A percentile compares a stretch with the other conserved stretches of the same genome.
Conservation (phyloP, 108 stramenopile species). For the Cyclotella sp. region DNA sequence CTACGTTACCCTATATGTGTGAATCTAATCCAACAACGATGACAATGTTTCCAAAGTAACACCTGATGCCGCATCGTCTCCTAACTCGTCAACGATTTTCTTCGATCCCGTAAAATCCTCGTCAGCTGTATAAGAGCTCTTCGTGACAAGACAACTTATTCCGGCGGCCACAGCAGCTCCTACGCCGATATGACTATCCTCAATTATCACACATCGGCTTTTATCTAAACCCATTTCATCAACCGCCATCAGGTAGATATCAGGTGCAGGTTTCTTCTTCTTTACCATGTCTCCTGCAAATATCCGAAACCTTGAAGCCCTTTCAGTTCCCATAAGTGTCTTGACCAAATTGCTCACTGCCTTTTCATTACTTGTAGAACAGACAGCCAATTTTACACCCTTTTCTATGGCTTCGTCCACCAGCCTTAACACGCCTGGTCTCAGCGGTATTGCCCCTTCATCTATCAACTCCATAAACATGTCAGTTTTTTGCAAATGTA, state of each 20-base stretch:
- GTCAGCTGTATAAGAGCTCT: slow-evolving; percentile 79
- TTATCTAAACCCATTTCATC: slow-evolving; percentile 88
- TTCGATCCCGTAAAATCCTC: slow-evolving; percentile 92
- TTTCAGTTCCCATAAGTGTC: slow-evolving; percentile 87
- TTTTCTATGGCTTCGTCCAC: slow-evolving; percentile 86
- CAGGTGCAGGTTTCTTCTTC: slow-evolving; percentile 93
- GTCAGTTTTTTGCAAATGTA: slow-evolving; percentile 92
- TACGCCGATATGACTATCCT: slow-evolving; percentile 93
- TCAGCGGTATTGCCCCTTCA: slow-evolving; percentile 79
- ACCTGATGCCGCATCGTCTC: slow-evolving; percentile 63
- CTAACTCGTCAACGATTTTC: slow-evolving; percentile 84
- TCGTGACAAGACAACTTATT: slow-evolving; percentile 85
- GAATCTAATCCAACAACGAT: slow-evolving; percentile 36
- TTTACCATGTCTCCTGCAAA: slow-evolving; percentile 95
- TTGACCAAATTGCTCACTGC: slow-evolving; percentile 87
- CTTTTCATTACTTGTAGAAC: slow-evolving; percentile 92
- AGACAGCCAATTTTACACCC: slow-evolving; percentile 83
- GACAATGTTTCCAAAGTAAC: slow-evolving; percentile 73
- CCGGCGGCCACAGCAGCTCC: slow-evolving; percentile 89
- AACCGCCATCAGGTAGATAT: slow-evolving; percentile 93
- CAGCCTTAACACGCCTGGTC: slow-evolving; percentile 86
- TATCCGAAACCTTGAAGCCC: slow-evolving; percentile 74
- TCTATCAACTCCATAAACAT: slow-evolving; percentile 91
- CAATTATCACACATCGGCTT: slow-evolving; percentile 85
- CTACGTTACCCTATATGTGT: too few relatives aligned